Conservation (phyloP, 2,329 filamentous ascomycete species). For the Annulohypoxylon truncatum region DNA sequence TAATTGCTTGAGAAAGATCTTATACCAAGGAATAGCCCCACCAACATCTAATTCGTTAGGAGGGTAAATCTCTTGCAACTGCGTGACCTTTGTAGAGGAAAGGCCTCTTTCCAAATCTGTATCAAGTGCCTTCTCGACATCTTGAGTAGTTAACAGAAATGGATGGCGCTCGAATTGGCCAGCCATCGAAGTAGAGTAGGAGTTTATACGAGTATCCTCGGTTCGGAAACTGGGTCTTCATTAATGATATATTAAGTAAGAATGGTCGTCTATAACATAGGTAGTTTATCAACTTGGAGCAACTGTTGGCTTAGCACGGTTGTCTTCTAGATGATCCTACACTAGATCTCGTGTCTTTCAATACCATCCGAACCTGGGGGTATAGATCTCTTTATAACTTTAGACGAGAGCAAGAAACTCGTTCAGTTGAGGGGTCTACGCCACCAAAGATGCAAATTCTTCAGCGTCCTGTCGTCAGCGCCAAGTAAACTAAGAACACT, state of each 20-base stretch:
- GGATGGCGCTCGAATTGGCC: conserved; percentile 65
- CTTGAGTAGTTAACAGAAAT: conserved; percentile 69
- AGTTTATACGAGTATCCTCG: conserved; percentile 21
- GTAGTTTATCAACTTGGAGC: conserved; percentile 3
- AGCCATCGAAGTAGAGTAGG: conserved; percentile 53
- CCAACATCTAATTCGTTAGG: conserved; percentile 77
- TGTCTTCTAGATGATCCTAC: background rate
- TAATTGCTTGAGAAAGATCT: conserved; percentile 77
- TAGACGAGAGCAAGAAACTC: conserved; percentile 4
- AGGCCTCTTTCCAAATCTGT: conserved; percentile 77
- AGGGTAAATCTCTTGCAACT: conserved; percentile 70
- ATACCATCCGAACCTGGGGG: conserved; percentile 8
- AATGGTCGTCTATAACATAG: conserved; percentile 8
- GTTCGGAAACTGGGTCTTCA: conserved; percentile 32
- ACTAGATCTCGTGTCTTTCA: background rate
- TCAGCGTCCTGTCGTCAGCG: conserved; percentile 21
- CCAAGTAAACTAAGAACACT: conserved; percentile 39
- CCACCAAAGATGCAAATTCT: conserved; percentile 15
- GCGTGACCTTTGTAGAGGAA: conserved; percentile 67
- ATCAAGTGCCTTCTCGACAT: conserved; percentile 71
- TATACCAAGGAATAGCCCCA: conserved; percentile 75
- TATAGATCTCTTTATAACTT: conserved; percentile 23
- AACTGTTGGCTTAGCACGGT: conserved; percentile 7
- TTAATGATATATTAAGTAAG: conserved; percentile 12
- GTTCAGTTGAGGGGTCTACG: conserved; percentile 11